Base-by-base conservation (phyloP, 148 eudicot genomes). In the Rhododendron henanense region DNA sequence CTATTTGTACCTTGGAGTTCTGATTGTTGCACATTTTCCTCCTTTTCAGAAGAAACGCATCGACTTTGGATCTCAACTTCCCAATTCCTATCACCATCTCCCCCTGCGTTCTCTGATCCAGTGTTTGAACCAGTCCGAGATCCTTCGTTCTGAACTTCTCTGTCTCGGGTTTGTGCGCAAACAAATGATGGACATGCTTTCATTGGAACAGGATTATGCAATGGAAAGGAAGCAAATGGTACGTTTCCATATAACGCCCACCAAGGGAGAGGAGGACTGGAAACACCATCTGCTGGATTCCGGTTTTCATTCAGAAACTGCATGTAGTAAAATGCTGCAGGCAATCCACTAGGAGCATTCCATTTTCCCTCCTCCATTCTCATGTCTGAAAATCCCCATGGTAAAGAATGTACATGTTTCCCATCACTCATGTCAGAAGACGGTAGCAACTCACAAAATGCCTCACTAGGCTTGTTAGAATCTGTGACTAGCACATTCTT, bases 401-500 rank as follows among this genome's bases (percentile, higher is more conserved):
- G 87, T 3, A 81, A 37, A 7, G 80, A 85, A 21, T 51, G 86
- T 85, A 11, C 50, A 84, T 14, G 50, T 84, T 31, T 47, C 9
- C 45, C 82, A 71, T 88, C 90, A 31, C 83, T 88, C 78, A 25
- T 78, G 33, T 90, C 90, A 3, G 84, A 82, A 33, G 85, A 78
- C 41, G 45, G 81, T 3, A 91, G 37, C 15, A 15, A 31, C 75
- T 28, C 75, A 13, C 18, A 13, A 28, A 69, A 28, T 28, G 75
- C 75, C 33, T 69, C 15, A 69, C 33, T 69, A 13, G 91, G 51
- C 61, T 84, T 86, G 59, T 82, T 77, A 25, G 92, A 83, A 81
- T 90, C 90, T 48, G 86, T 81, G 59, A 96, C 91, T 37, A 90
- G 55, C 9, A 96, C 90, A 13, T 90, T 94, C 90, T 94, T 91